These are phyloP conservation scores for Blastobotrys chiropterorum DNA, from an alignment of 805 yeast species.

Conservation along the genomic window DNA sequence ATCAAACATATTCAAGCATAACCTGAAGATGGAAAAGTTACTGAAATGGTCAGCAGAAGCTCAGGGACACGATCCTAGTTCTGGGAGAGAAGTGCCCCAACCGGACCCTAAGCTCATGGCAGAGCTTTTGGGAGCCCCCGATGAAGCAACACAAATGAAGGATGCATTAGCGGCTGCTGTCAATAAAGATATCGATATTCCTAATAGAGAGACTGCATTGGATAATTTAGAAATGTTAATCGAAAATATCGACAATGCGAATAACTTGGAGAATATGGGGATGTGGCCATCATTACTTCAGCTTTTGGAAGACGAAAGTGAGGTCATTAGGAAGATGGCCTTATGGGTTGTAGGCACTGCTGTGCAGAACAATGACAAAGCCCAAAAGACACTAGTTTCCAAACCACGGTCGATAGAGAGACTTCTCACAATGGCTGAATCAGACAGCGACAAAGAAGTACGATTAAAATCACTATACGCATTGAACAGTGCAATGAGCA, in stretches of 20 bases:
- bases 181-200: slow-evolving; percentile 53
- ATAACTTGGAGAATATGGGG: slow-evolving; percentile 75
- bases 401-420: slow-evolving; percentile 27
- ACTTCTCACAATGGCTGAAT: slow-evolving; percentile 25
- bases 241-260: slow-evolving; percentile 91
- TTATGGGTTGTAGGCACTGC: slow-evolving; percentile 83
- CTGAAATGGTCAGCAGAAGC: slow-evolving; percentile 88
- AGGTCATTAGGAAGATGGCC: slow-evolving; percentile 49
- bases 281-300: slow-evolving; percentile 71
- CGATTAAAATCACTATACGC: slow-evolving; percentile 71
- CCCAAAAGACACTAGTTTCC: slow-evolving; percentile 56
- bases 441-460: slow-evolving; percentile 30
- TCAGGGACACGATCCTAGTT: slow-evolving; percentile 50
- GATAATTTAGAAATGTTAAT: slow-evolving; percentile 92
- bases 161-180: slow-evolving; percentile 59
- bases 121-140: slow-evolving; percentile 74
- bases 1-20: too few species aligned
- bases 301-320: slow-evolving; percentile 41
- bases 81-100: slow-evolving; percentile 36
- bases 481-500: slow-evolving; percentile 64
- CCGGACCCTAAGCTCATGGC: slow-evolving; percentile 77
- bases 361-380: slow-evolving; percentile 78
- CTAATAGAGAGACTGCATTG: slow-evolving; percentile 65
- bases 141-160: slow-evolving; percentile 85
- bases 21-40: slow-evolving; percentile 90